Conservation (phyloP, 2,329 filamentous ascomycete genomes). For the Ceratocystis colombiana region DNA sequence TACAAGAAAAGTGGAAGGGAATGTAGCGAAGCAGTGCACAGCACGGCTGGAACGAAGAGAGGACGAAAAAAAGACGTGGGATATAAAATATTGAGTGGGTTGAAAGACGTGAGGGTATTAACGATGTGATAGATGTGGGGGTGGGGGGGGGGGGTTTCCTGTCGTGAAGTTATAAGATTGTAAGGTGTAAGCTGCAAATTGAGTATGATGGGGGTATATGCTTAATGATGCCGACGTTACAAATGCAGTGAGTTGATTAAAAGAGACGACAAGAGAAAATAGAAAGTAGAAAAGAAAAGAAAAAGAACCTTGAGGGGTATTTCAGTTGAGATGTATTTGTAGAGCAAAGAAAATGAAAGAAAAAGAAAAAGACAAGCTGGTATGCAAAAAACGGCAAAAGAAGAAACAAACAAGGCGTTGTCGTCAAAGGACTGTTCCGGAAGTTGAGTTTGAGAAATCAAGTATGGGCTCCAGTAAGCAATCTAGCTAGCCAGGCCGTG, state of each 20-base stretch:
- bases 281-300: constrained; percentile 7
- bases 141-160: not conserved
- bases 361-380: not conserved
- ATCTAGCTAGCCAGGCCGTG: not conserved
- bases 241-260: constrained; percentile 7
- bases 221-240: constrained; percentile 3
- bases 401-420: constrained; percentile 3
- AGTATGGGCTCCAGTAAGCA: not conserved
- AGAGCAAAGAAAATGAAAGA: not conserved
- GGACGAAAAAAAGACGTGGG: not conserved
- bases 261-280: not conserved
- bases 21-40: constrained; percentile 2
- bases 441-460: not conserved
- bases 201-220: constrained; percentile 1
- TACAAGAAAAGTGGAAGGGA: not conserved
- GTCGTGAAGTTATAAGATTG: not conserved
- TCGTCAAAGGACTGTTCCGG: not conserved
- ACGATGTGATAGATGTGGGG: not conserved
- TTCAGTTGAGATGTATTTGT: not conserved
- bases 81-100: not conserved
- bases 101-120: not conserved
- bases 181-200: too few relatives aligned
- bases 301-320: not conserved
- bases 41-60: constrained; percentile 6
- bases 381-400: constrained; percentile 8